Evolutionary conservation across 75 land plant genomes (phyloP).

Genomic region (Pseudotsuga menziesii): DNA sequence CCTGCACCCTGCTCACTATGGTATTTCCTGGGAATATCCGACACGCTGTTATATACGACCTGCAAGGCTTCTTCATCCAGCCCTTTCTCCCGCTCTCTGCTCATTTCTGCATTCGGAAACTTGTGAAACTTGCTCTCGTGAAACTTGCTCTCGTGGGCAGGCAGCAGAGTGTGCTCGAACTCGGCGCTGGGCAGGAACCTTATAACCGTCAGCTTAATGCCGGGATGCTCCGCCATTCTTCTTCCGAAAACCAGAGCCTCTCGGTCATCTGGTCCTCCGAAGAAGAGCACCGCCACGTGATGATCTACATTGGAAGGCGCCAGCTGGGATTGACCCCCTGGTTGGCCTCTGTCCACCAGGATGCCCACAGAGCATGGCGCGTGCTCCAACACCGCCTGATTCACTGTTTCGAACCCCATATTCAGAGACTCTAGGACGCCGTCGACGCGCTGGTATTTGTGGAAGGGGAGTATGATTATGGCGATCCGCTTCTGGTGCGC

Average conservation of each 20-base stretch:
- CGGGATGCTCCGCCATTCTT: slow-evolving; percentile 76
- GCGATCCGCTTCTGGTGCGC: slow-evolving; percentile 48
- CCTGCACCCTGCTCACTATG: too few species aligned
- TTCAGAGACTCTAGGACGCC: slow-evolving; percentile 47
- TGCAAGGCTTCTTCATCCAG: slow-evolving; percentile 4
- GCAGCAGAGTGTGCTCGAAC: background rate
- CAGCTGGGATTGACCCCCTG: slow-evolving; percentile 32
- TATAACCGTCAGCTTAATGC: slow-evolving; percentile 45
- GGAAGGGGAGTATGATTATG: slow-evolving; percentile 61
- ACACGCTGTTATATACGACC: background rate
- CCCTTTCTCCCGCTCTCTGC: background rate
- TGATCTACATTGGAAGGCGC: slow-evolving; percentile 24
- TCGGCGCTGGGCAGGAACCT: slow-evolving; percentile 1
- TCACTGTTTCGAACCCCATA: background rate
- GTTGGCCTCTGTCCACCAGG: slow-evolving; percentile 55
- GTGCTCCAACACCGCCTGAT: slow-evolving; percentile 24
- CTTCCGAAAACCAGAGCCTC: slow-evolving; percentile 61
- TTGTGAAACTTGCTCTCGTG: background rate
- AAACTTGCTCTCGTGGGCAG: background rate
- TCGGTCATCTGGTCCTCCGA: slow-evolving; percentile 74
- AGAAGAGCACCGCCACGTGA: slow-evolving; percentile 34
- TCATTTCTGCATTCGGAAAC: background rate
- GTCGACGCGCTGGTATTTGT: slow-evolving; percentile 41
- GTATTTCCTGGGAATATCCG: too few species aligned
- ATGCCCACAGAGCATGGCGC: slow-evolving; percentile 73